Evolutionary conservation across 2,329 filamentous ascomycete genomes (phyloP), one percentile per base, ranked within the genome.

Genomic region (Calonectria naviculata): DNA sequence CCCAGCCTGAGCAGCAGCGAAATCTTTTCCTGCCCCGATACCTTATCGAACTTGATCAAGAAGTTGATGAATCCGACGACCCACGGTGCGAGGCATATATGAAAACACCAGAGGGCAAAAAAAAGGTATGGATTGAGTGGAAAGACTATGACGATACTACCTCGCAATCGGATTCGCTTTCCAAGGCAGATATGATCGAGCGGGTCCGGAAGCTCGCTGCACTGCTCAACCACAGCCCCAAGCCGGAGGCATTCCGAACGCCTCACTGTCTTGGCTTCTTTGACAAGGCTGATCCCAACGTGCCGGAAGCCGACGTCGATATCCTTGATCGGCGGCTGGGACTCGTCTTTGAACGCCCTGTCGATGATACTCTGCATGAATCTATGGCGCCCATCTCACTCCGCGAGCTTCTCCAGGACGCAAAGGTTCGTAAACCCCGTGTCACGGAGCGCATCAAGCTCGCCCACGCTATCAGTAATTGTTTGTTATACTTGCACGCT

Each of bases 251-350:
- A 0, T 89, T 89, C 71, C 79, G 86, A 17, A 86, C 86, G 4
- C 87, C 87, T 4, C 84, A 86, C 49, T 89, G 88, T 67, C 78
- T 89, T 0, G 88, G 87, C 7, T 89, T 86, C 76, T 87, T 88
- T 52, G 83, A 87, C 75, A 85, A 87, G 73, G 82, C 80, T 10
- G 80, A 83, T n/a, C 78, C 81, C 4, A 70, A 73, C 21, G 67
- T 78, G 6, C 71, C 78, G 8, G 78, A 77, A 8, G 84, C 86
- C 4, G 83, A 86, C 9, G 83, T 86, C 5, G 82, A 82, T 60
- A 82, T 84, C 13, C 78, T 84, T 52, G 84, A 84, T 65, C 78
- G 81, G 56, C 84, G 87, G 15, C 86, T 89, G 17, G 89, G 88
- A 3, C 83, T 91, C 21, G 83, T 90, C 12, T 91, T 90, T 71